phyloP scores from a whole-genome alignment of 129 eudicot species.

The Ambrosia artemisiifolia region DNA sequence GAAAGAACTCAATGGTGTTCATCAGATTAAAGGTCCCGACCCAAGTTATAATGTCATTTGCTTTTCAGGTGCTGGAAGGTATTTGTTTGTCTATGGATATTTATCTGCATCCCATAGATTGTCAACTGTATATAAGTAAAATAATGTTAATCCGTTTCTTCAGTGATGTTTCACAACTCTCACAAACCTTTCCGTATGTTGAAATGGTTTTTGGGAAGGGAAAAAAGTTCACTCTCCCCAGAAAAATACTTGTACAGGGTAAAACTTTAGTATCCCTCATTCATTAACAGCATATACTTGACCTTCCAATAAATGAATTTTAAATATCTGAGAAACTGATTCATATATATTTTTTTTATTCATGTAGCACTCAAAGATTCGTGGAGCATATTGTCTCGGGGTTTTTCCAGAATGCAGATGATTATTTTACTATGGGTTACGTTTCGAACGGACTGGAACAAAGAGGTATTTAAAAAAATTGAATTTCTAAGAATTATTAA shows the following conservation, averaged over 20 bases:
- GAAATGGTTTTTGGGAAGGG: conserved; percentile 88
- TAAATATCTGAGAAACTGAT: too few relatives aligned
- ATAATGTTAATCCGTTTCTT: conserved; percentile 20
- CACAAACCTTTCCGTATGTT: conserved; percentile 73
- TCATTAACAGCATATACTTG: too few relatives aligned
- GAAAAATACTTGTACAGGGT: conserved; percentile 96
- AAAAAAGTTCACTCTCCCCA: conserved; percentile 73
- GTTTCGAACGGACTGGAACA: too few relatives aligned
- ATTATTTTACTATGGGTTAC: too few relatives aligned
- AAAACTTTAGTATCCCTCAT: conserved; percentile 22
- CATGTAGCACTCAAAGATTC: conserved; percentile 77
- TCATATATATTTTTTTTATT: not conserved
- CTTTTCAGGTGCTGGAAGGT: conserved; percentile 97
- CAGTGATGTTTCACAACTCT: conserved; percentile 78
- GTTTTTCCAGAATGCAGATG: conserved; percentile 91
- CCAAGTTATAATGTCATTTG: conserved; percentile 95
- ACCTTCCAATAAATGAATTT: too few relatives aligned
- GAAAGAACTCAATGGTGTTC: conserved; percentile 58
- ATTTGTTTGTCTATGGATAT: conserved; percentile 13
- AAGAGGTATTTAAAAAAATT: too few relatives aligned
- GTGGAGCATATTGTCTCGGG: conserved; percentile 96
- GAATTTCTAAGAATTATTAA: too few relatives aligned
- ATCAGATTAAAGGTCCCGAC: conserved; percentile 83
- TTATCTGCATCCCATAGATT: not conserved
- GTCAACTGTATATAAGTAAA: not conserved